A percentile compares a stretch with the other conserved stretches of the same genome.
phyloP scores from a whole-genome alignment of 106 monocot genomes.

The Dendrobium nobile region DNA sequence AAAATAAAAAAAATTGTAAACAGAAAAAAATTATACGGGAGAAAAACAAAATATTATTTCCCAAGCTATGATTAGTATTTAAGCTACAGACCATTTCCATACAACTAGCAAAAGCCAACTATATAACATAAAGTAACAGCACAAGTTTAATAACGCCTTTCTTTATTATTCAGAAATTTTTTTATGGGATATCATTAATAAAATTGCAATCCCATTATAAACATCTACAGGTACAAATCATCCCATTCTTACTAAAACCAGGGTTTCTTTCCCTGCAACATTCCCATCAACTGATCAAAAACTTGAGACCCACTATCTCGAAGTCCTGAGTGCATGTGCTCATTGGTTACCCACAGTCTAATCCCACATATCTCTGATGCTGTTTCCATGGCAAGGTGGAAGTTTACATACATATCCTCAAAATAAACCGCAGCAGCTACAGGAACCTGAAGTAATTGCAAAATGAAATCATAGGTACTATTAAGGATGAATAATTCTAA shows the following conservation, averaged over 20 bases:
- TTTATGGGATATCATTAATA: background rate
- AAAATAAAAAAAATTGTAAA: too few species aligned
- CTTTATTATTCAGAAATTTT: too few species aligned
- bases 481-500: too few species aligned
- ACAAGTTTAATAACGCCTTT: too few species aligned
- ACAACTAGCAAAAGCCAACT: too few species aligned
- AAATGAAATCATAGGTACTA: too few species aligned
- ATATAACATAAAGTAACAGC: too few species aligned
- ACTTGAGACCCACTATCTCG: constrained; percentile 75
- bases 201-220: background rate
- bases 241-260: constrained; percentile 32
- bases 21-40: too few species aligned
- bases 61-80: too few species aligned
- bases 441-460: constrained; percentile 57
- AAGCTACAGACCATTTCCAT: too few species aligned
- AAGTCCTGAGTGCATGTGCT: constrained; percentile 93
- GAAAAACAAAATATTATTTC: too few species aligned
- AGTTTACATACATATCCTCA: constrained; percentile 98
- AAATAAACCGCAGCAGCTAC: constrained; percentile 96
- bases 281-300: constrained; percentile 78
- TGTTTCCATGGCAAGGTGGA: constrained; percentile 87
- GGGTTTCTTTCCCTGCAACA: constrained; percentile 83
- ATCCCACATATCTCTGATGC: constrained; percentile 87
- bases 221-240: background rate
- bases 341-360: constrained; percentile 88